Evolutionary conservation across 2,329 filamentous ascomycete genomes (phyloP).

Genomic region (Seiridium unicorne): DNA sequence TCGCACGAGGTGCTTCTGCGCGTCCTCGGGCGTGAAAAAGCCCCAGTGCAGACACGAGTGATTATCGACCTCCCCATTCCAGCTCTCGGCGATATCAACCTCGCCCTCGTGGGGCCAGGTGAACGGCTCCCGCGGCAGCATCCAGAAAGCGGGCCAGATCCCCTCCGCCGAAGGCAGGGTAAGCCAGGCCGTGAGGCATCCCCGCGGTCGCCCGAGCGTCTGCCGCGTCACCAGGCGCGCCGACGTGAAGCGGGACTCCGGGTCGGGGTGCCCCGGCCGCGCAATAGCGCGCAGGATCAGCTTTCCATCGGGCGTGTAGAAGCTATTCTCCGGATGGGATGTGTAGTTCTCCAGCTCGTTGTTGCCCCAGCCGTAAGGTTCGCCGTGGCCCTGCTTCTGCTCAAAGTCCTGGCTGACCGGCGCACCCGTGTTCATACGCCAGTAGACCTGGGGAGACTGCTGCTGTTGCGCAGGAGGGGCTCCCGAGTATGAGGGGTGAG

Average conservation of each 20-base stretch:
- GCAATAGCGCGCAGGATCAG: slow-evolving; percentile 53
- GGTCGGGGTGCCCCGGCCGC: slow-evolving; percentile 26
- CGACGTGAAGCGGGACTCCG: slow-evolving; percentile 47
- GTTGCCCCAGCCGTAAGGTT: slow-evolving; percentile 60
- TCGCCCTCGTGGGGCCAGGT: slow-evolving; percentile 59
- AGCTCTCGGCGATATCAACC: slow-evolving; percentile 60
- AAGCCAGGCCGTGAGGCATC: slow-evolving; percentile 51
- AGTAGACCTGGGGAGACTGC: slow-evolving; percentile 37
- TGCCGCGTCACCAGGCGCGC: slow-evolving; percentile 54
- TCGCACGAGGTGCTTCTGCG: slow-evolving; percentile 54
- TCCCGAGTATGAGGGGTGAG: slow-evolving; percentile 4
- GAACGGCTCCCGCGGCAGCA: slow-evolving; percentile 57
- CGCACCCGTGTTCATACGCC: slow-evolving; percentile 46
- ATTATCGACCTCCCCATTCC: slow-evolving; percentile 57
- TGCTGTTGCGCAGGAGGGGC: not conserved
- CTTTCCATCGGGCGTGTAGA: slow-evolving; percentile 49
- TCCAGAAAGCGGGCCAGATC: slow-evolving; percentile 63
- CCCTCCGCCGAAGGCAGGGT: slow-evolving; percentile 52
- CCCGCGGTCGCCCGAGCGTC: slow-evolving; percentile 48
- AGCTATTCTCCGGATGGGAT: slow-evolving; percentile 45
- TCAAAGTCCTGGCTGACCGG: slow-evolving; percentile 51
- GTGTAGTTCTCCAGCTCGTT: slow-evolving; percentile 60
- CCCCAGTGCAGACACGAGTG: slow-evolving; percentile 61
- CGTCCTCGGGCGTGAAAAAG: slow-evolving; percentile 49
- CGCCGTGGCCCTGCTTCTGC: slow-evolving; percentile 50